These are phyloP conservation scores for Syncephalis plumigaleata DNA, from an alignment of 371 early-diverging fungal species.

Conservation along the genomic window DNA sequence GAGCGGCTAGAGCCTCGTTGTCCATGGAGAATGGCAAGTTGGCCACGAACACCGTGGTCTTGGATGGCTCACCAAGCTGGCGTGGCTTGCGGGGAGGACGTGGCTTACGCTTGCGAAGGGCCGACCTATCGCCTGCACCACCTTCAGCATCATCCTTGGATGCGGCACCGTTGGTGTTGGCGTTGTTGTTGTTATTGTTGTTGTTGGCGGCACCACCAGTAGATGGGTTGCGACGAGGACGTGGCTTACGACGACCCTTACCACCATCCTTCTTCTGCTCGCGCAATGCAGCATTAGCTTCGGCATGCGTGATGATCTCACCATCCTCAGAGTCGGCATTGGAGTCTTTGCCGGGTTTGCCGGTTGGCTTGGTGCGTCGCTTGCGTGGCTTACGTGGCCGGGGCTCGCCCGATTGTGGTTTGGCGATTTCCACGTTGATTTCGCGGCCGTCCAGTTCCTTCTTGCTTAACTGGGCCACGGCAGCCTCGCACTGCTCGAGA, in stretches of 20 bases:
- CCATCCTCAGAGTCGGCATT: background rate
- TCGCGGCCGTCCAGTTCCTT: constrained; percentile 56
- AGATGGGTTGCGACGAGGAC: background rate
- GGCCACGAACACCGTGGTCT: constrained; percentile 76
- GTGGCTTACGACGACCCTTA: constrained; percentile 4
- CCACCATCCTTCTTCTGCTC: background rate
- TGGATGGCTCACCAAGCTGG: constrained; percentile 39
- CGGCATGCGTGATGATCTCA: background rate
- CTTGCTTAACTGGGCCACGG: constrained; percentile 47
- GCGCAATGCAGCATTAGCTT: too few species aligned
- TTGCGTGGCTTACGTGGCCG: constrained; percentile 10
- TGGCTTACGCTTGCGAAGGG: constrained; percentile 1
- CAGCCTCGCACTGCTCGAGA: constrained; percentile 50
- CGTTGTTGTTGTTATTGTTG: constrained; percentile 2
- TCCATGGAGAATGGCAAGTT: constrained; percentile 79
- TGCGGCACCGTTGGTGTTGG: constrained; percentile 8
- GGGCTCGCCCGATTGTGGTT: constrained; percentile 22
- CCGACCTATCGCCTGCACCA: background rate
- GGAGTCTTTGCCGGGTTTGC: constrained; percentile 5
- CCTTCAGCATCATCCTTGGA: constrained; percentile 6
- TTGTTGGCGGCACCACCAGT: background rate
- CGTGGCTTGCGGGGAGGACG: constrained; percentile 7
- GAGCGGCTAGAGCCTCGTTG: constrained; percentile 45
- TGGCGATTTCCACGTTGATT: constrained; percentile 79
- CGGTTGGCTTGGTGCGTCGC: constrained; percentile 9